Evolutionary conservation across 148 eudicot species (phyloP).

Genomic region (Rhododendron henanense): DNA sequence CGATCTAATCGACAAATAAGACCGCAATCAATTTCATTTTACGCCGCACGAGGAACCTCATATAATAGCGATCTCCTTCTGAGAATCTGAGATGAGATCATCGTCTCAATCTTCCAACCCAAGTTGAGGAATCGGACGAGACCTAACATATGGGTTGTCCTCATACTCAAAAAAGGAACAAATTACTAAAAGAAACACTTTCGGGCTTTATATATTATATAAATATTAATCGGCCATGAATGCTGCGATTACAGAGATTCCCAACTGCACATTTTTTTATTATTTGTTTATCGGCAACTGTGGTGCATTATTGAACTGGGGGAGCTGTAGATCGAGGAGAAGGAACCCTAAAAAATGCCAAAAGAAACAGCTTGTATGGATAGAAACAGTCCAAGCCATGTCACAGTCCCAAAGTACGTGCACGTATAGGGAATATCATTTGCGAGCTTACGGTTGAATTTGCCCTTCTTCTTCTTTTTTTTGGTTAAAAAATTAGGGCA

Average conservation of each 20-base stretch:
- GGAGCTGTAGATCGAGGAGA: not conserved
- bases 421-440: not conserved
- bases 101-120: not conserved
- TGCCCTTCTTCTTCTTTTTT: not conserved
- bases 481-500: not conserved
- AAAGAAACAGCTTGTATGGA: not conserved
- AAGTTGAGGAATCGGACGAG: not conserved
- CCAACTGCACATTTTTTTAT: not conserved
- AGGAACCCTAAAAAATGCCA: not conserved
- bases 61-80: not conserved
- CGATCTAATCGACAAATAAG: no score
- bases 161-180: not conserved
- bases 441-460: not conserved
- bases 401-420: conserved; percentile 4
- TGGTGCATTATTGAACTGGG: not conserved
- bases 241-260: not conserved
- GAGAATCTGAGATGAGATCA: not conserved
- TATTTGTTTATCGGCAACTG: not conserved
- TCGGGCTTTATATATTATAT: not conserved
- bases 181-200: not conserved
- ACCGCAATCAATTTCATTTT: no score
- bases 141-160: not conserved
- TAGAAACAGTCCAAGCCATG: conserved; percentile 7
- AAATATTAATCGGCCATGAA: not conserved
- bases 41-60: not conserved